phyloP scores from a whole-genome alignment of 2,329 filamentous ascomycete species.

The Penicillium sp. region DNA sequence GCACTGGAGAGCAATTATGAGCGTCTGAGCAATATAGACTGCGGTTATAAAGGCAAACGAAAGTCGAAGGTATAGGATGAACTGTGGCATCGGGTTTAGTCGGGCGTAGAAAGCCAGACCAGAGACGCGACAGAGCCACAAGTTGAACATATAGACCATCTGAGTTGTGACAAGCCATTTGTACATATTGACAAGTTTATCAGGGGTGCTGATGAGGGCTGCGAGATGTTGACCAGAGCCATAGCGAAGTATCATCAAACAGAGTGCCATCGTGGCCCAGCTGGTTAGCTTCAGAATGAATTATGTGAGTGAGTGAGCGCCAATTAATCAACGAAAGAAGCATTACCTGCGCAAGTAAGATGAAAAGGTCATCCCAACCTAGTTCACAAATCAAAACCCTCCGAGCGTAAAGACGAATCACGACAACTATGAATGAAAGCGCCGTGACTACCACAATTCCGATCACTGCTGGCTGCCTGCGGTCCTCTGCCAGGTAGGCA shows the following conservation, averaged over 20 bases:
- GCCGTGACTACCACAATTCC: constrained; percentile 5
- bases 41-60: constrained; percentile 28
- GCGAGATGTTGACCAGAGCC: constrained; percentile 27
- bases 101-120: constrained; percentile 31
- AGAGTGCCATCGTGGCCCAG: constrained; percentile 21
- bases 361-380: constrained; percentile 3
- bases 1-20: constrained; percentile 32
- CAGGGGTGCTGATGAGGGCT: constrained; percentile 13
- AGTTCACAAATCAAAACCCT: neutral
- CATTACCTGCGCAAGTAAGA: constrained; percentile 2
- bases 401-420: constrained; percentile 4
- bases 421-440: constrained; percentile 6
- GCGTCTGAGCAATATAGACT: constrained; percentile 25
- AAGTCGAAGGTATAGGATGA: constrained; percentile 4
- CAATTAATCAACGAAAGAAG: neutral
- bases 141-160: constrained; percentile 28
- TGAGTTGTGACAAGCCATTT: constrained; percentile 31
- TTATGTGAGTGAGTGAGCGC: neutral
- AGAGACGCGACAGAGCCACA: constrained; percentile 29
- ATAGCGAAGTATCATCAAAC: constrained; percentile 19
- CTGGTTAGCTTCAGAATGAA: neutral
- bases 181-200: constrained; percentile 23
- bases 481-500: constrained; percentile 6
- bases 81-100: constrained; percentile 28
- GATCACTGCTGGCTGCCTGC: constrained; percentile 5